Evolutionary conservation across 2,329 filamentous ascomycete genomes (phyloP).

Genomic region (Coniosporium tulheliwenetii): DNA sequence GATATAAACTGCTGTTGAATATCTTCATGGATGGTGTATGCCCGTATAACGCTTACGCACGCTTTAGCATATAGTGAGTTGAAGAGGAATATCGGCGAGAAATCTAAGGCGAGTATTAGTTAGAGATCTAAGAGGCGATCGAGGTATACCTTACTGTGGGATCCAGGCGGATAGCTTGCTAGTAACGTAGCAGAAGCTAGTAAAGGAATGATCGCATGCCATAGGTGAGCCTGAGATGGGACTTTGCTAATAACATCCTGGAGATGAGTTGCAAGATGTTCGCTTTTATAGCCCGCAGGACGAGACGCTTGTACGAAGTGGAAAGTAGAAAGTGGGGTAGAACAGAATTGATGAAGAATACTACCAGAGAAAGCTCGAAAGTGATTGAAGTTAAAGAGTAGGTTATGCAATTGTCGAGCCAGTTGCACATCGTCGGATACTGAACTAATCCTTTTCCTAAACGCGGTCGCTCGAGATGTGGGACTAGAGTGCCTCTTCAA

Average conservation of each 20-base stretch:
- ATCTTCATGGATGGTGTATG: constrained; percentile 1
- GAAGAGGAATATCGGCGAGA: constrained; percentile 4
- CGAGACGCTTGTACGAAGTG: constrained; percentile 7
- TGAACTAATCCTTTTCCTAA: constrained; percentile 2
- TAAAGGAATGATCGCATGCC: constrained; percentile 9
- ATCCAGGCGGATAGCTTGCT: constrained; percentile 9
- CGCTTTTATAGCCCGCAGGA: constrained; percentile 6
- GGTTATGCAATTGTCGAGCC: background rate
- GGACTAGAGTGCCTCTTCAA: constrained; percentile 2
- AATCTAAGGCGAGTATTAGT: background rate
- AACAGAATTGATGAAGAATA: constrained; percentile 5
- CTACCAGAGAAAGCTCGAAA: constrained; percentile 5
- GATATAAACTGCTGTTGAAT: background rate
- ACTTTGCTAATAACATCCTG: constrained; percentile 8
- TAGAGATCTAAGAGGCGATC: background rate
- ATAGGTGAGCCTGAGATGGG: constrained; percentile 10
- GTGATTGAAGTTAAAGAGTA: constrained; percentile 6
- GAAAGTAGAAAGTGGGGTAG: constrained; percentile 2
- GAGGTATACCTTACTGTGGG: constrained; percentile 8
- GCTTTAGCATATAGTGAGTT: constrained; percentile 1
- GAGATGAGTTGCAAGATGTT: constrained; percentile 8
- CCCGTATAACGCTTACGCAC: constrained; percentile 1
- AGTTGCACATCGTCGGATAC: constrained; percentile 2
- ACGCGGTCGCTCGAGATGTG: constrained; percentile 1
- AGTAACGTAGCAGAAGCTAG: constrained; percentile 12